Percentiles rank a stretch among this genome's conserved stretches.
These are phyloP conservation scores for Apiospora arundinis DNA, from an alignment of 2,329 filamentous ascomycete genomes.

Conservation along the genomic window DNA sequence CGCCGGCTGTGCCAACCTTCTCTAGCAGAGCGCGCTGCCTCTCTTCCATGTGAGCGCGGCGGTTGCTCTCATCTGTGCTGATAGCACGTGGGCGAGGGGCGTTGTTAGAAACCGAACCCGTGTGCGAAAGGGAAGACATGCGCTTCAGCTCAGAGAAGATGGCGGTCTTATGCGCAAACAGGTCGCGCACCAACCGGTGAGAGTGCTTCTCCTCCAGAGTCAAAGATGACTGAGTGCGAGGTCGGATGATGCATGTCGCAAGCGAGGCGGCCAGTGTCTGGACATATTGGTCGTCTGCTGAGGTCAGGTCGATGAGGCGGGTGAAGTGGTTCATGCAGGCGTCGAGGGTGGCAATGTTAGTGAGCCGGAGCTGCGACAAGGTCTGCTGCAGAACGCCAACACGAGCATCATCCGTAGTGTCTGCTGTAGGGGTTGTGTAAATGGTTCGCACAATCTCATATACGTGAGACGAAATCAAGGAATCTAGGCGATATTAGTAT, in stretches of 20 bases:
- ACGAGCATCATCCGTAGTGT: constrained; percentile 78
- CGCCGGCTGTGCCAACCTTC: constrained; percentile 54
- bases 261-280: constrained; percentile 74
- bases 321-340: constrained; percentile 99
- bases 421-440: constrained; percentile 81
- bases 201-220: constrained; percentile 96
- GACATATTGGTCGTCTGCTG: constrained; percentile 88
- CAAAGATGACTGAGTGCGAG: constrained; percentile 84
- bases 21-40: constrained; percentile 82
- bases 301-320: constrained; percentile 93
- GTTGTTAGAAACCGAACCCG: constrained; percentile 53
- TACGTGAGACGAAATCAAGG: constrained; percentile 96
- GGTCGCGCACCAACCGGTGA: constrained; percentile 86
- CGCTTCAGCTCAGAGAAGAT: constrained; percentile 98
- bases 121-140: constrained; percentile 73
- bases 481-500: constrained; percentile 66
- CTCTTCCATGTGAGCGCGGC: constrained; percentile 93
- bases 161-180: constrained; percentile 91
- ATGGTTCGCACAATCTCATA: constrained; percentile 99
- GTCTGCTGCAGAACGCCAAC: constrained; percentile 94
- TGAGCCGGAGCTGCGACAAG: constrained; percentile 89
- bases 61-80: constrained; percentile 94
- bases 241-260: constrained; percentile 86
- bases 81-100: constrained; percentile 76
- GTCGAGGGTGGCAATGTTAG: constrained; percentile 98